These are phyloP conservation scores for Chalciporus chontae DNA, from an alignment of 768 basidiomycete species.

Conservation along the genomic window DNA sequence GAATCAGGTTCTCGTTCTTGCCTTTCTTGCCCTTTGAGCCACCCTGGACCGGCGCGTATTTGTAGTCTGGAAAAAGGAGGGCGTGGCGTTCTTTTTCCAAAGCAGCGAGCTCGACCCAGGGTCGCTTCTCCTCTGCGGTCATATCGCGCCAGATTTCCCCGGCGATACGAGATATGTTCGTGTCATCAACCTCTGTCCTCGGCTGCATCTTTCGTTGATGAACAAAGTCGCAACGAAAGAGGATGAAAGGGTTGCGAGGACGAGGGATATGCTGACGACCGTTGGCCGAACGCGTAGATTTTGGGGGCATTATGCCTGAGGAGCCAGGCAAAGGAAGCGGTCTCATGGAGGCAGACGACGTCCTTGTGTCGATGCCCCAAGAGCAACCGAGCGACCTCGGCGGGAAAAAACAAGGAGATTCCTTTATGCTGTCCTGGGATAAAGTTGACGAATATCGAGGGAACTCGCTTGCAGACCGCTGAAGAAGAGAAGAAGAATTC, in stretches of 20 bases:
- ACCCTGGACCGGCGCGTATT: slow-evolving; percentile 33
- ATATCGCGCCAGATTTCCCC: slow-evolving; percentile 65
- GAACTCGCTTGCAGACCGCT: slow-evolving; percentile 11
- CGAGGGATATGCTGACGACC: slow-evolving; percentile 56
- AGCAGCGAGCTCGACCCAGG: slow-evolving; percentile 51
- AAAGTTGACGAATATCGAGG: slow-evolving; percentile 3
- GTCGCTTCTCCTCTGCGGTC: slow-evolving; percentile 39
- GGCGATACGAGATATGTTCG: slow-evolving; percentile 64
- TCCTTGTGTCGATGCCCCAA: neutral
- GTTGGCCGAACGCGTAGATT: slow-evolving; percentile 12
- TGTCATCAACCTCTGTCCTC: slow-evolving; percentile 58
- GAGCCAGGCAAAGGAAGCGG: slow-evolving; percentile 28
- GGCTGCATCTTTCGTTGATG: slow-evolving; percentile 55
- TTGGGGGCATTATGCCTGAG: slow-evolving; percentile 15
- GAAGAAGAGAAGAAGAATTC: slow-evolving; percentile 5
- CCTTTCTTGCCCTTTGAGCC: slow-evolving; percentile 20
- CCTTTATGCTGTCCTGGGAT: slow-evolving; percentile 6
- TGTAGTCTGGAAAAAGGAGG: slow-evolving; percentile 40
- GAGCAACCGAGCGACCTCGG: slow-evolving; percentile 8
- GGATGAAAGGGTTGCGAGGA: slow-evolving; percentile 75
- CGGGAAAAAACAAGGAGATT: slow-evolving; percentile 8
- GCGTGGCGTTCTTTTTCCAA: slow-evolving; percentile 45
- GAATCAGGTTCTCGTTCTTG: slow-evolving; percentile 7
- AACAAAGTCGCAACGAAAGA: slow-evolving; percentile 73
- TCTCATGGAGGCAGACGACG: slow-evolving; percentile 2